phyloP scores from a whole-genome alignment of 2,329 filamentous ascomycete species.

The Colletotrichum sansevieriae region DNA sequence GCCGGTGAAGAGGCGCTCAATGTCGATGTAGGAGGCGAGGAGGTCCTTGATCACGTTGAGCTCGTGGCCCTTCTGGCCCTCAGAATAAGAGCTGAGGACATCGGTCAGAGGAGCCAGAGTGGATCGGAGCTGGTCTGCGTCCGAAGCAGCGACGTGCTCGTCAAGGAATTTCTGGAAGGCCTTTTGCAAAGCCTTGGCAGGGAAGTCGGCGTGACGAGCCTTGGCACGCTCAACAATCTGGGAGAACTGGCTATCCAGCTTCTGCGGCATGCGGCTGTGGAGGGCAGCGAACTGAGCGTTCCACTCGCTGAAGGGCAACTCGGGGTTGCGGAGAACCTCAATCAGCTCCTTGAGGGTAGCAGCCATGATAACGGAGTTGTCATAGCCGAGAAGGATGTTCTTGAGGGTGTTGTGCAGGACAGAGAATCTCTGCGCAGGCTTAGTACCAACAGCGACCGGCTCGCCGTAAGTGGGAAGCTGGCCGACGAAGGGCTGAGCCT shows the following conservation, averaged over 20 bases:
- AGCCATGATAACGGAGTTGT: slow-evolving; percentile 97
- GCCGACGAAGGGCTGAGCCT: slow-evolving; percentile 92
- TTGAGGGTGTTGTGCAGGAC: slow-evolving; percentile 82
- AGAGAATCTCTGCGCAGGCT: slow-evolving; percentile 89
- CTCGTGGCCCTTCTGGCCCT: slow-evolving; percentile 93
- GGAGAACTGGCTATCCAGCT: slow-evolving; percentile 84
- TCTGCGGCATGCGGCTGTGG: slow-evolving; percentile 97
- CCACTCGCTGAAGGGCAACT: slow-evolving; percentile 97
- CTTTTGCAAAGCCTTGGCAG: slow-evolving; percentile 87
- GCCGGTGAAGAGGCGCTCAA: slow-evolving; percentile 90
- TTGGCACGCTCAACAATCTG: slow-evolving; percentile 89
- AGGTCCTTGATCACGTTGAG: slow-evolving; percentile 83
- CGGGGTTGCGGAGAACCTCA: slow-evolving; percentile 88
- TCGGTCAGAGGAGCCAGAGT: slow-evolving; percentile 82
- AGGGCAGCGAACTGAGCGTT: slow-evolving; percentile 94
- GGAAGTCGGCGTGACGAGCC: slow-evolving; percentile 86
- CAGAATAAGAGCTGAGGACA: slow-evolving; percentile 83
- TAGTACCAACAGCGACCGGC: slow-evolving; percentile 88
- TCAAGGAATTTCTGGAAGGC: slow-evolving; percentile 89
- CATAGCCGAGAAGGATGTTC: slow-evolving; percentile 93
- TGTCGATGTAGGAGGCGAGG: slow-evolving; percentile 83
- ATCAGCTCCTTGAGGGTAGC: slow-evolving; percentile 88
- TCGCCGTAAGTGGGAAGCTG: slow-evolving; percentile 89
- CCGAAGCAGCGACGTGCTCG: slow-evolving; percentile 80
- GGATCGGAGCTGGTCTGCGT: slow-evolving; percentile 79